phyloP scores from a whole-genome alignment of 306 rosid genomes.

The Lagenaria siceraria region DNA sequence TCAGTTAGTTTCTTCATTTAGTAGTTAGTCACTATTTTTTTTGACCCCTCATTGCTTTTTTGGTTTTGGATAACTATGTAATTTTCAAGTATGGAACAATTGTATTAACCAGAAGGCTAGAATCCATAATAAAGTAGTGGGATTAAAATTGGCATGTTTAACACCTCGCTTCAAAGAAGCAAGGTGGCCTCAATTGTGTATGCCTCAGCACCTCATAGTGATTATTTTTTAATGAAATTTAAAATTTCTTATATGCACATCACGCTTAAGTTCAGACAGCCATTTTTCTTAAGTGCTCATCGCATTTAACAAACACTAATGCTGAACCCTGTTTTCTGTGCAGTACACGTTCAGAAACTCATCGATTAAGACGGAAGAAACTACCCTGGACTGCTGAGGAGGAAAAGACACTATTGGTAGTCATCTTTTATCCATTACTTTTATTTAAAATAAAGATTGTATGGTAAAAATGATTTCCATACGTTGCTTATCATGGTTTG shows the following conservation, averaged over 20 bases:
- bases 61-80: background rate
- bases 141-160: background rate
- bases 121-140: background rate
- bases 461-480: background rate
- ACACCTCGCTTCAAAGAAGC: background rate
- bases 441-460: background rate
- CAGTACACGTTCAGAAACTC: conserved; percentile 25
- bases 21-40: background rate
- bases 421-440: background rate
- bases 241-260: background rate
- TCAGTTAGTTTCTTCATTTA: conserved; percentile 26
- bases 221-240: background rate
- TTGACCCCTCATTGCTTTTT: background rate
- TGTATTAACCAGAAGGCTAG: background rate
- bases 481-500: background rate
- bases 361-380: conserved; percentile 22
- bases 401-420: conserved; percentile 47
- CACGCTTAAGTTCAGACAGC: background rate
- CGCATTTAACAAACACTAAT: background rate
- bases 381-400: conserved; percentile 48
- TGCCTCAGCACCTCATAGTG: background rate
- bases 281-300: background rate
- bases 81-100: background rate
- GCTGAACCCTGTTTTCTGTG: conserved; percentile 1
- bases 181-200: background rate